A percentile compares a stretch with the other conserved stretches of the same genome.
These are phyloP conservation scores for Aureobasidium sp. DNA, from an alignment of 2,329 filamentous ascomycete species.

Conservation along the genomic window DNA sequence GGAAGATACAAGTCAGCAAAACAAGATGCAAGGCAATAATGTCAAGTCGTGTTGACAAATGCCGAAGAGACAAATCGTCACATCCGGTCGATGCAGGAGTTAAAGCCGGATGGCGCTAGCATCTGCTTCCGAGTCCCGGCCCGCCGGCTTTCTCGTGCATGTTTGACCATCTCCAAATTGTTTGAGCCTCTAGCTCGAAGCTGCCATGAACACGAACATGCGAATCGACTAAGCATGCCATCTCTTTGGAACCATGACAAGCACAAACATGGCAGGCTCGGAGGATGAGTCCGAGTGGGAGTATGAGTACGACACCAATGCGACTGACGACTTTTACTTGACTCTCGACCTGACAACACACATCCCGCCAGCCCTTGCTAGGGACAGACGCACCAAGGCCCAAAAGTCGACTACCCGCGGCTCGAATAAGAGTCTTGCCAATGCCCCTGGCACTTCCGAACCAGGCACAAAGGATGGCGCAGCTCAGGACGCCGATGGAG, in stretches of 20 bases:
- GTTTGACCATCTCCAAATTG: not conserved
- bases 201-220: not conserved
- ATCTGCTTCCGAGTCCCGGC: conserved; percentile 2
- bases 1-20: not conserved
- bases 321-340: conserved; percentile 54
- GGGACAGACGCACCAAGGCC: conserved; percentile 11
- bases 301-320: conserved; percentile 38
- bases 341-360: conserved; percentile 51
- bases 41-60: not conserved
- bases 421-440: conserved; percentile 5
- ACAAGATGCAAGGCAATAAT: not conserved
- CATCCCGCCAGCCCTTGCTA: conserved; percentile 24
- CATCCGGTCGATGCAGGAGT: not conserved
- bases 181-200: not conserved
- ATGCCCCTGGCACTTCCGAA: not conserved
- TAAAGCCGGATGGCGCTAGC: not conserved
- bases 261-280: conserved; percentile 1
- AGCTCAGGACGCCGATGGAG: not conserved
- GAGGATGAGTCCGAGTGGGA: conserved; percentile 18
- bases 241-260: conserved; percentile 4
- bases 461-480: not conserved
- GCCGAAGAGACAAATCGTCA: conserved; percentile 5
- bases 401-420: conserved; percentile 8
- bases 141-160: not conserved
- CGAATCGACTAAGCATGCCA: not conserved